phyloP scores from a whole-genome alignment of 306 rosid species.

The Ormosia semicastrata region DNA sequence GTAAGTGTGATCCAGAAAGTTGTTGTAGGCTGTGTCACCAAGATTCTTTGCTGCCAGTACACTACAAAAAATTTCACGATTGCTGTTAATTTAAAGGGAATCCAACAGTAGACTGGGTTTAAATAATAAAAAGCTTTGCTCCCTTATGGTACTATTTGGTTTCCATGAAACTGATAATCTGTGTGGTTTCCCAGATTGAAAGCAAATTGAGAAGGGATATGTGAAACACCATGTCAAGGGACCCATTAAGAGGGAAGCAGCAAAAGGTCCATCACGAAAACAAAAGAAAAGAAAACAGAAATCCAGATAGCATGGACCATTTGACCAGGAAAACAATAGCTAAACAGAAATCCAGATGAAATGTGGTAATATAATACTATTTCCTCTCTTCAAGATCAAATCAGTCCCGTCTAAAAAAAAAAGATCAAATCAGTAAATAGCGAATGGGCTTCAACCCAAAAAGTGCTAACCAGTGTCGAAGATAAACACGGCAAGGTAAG shows the following conservation, averaged over 20 bases:
- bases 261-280: neutral
- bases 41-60: constrained; percentile 85
- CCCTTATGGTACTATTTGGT: neutral
- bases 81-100: constrained; percentile 14
- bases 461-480: constrained; percentile 82
- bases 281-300: neutral
- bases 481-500: constrained; percentile 89
- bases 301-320: neutral
- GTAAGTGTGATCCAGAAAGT: constrained; percentile 88
- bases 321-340: neutral
- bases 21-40: constrained; percentile 57
- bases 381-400: neutral
- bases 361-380: neutral
- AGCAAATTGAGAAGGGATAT: constrained; percentile 2
- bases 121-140: neutral
- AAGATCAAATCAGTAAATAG: neutral
- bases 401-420: too few relatives aligned
- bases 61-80: constrained; percentile 41
- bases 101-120: neutral
- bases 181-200: neutral
- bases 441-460: neutral
- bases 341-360: neutral
- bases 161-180: neutral
- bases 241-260: neutral
- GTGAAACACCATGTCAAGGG: neutral